Base-by-base conservation (phyloP, 331 rosid species). In the Saraca asoca region DNA sequence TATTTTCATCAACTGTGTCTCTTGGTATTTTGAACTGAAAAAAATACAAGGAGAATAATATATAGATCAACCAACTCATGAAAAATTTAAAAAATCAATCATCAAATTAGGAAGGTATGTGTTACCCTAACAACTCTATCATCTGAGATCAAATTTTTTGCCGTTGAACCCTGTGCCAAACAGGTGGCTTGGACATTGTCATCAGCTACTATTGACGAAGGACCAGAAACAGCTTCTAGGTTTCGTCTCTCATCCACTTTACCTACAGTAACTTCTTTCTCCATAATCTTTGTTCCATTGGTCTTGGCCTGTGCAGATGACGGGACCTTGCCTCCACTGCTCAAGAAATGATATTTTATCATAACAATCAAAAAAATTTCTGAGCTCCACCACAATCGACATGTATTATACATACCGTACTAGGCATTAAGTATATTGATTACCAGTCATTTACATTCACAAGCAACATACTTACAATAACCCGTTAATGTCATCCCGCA, bases 101-200 rank as follows among this genome's bases (percentile, higher is more conserved):
- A 62, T 42, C 46, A 37, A 64, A 70, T 18, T 37, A 81, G 58
- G 15, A 53, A 38, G 63, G 15, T 6, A 14, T 35, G 34, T 66
- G 18, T 80, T 85, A 89, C 95, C 91, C 84, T 77, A 58, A 87
- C 87, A 69, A 75, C 86, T 75, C 77, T 78, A 34, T 89, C 85
- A 15, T 83, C 85, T 9, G 82, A 55, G 42, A 67, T 86, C 52
- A 69, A 75, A 14, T 67, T 71, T 69, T 81, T 75, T 38, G 35
- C 64, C 1, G 85, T 74, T 7, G 83, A 52, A 64, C 79, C 77
- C 60, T 82, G 81, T 75, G 75, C 80, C 53, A 10, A 44, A 62
- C 15, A 12, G 18, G 67, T 42, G 58, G 41, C 54, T 74, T 49
- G 75, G 29, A 64, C 68, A 16, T 66, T 74, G 69, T 76, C 83